phyloP scores from a whole-genome alignment of 306 rosid genomes.

The Vachellia pachyceras region DNA sequence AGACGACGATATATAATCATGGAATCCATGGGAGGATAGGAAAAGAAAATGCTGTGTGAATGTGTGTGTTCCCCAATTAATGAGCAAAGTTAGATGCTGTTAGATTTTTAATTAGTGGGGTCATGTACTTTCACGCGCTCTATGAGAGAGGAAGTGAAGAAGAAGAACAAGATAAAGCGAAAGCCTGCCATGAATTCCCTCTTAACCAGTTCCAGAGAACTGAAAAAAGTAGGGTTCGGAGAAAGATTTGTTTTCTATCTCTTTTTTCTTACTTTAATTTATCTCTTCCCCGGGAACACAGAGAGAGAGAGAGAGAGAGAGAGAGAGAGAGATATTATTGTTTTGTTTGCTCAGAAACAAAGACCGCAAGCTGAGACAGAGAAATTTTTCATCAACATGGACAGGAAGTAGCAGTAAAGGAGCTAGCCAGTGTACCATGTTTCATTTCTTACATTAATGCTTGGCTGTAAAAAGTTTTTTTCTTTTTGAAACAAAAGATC shows the following conservation, averaged over 20 bases:
- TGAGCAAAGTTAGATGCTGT: conserved; percentile 18
- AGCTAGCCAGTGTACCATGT: not conserved
- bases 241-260: not conserved
- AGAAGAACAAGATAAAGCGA: not conserved
- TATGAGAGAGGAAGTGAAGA: conserved; percentile 10
- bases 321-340: not conserved
- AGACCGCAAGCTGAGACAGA: not conserved
- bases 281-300: not conserved
- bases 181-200: not conserved
- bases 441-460: not conserved
- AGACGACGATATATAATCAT: conserved; percentile 9
- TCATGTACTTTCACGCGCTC: conserved; percentile 25
- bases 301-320: not conserved
- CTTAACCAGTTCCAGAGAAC: not conserved
- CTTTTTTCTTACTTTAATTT: not conserved
- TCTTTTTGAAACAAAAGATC: too few relatives aligned
- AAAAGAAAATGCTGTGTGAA: not conserved
- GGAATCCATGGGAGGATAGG: conserved; percentile 25
- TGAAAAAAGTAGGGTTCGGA: conserved; percentile 1
- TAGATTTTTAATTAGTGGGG: conserved; percentile 17
- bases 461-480: not conserved
- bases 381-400: not conserved
- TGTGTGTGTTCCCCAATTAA: conserved; percentile 38
- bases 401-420: not conserved
- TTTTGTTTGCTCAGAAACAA: not conserved